Percentiles rank a stretch among this genome's conserved stretches.
phyloP scores from a whole-genome alignment of 208 protist species.

The Lotmaria passim region DNA sequence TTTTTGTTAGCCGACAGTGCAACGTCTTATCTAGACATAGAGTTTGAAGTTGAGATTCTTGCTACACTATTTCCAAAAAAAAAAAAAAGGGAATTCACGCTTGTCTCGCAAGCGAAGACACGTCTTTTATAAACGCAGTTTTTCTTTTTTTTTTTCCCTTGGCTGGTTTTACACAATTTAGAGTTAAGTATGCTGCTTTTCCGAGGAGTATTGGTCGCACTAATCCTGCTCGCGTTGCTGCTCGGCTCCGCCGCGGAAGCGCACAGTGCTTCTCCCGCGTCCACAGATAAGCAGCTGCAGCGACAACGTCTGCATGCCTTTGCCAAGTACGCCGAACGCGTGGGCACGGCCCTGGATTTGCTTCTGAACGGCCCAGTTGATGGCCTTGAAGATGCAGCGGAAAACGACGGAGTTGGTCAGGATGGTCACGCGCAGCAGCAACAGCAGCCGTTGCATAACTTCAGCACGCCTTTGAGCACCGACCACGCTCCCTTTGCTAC shows the following conservation, averaged over 20 bases:
- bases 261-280: background rate
- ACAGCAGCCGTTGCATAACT: background rate
- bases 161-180: too few relatives aligned
- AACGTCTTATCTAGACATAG: too few relatives aligned
- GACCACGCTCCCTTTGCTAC: background rate
- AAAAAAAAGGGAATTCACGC: too few relatives aligned
- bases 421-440: background rate
- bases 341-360: conserved; percentile 25
- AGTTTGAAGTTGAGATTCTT: too few relatives aligned
- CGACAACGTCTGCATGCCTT: conserved; percentile 19
- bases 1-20: too few relatives aligned
- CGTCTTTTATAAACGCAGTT: too few relatives aligned
- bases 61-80: too few relatives aligned
- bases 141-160: too few relatives aligned
- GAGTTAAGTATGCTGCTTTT: too few relatives aligned
- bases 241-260: background rate
- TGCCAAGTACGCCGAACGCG: conserved; percentile 32
- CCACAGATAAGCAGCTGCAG: background rate
- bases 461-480: background rate
- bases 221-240: conserved; percentile 8
- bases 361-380: conserved; percentile 3
- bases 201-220: too few relatives aligned
- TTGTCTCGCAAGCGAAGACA: too few relatives aligned
- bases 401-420: background rate
- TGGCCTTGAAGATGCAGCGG: background rate